Percentiles rank a stretch among this genome's conserved stretches.
Evolutionary conservation across 2,329 filamentous ascomycete species (phyloP).

Genomic region (Pseudocercospora fuligena): DNA sequence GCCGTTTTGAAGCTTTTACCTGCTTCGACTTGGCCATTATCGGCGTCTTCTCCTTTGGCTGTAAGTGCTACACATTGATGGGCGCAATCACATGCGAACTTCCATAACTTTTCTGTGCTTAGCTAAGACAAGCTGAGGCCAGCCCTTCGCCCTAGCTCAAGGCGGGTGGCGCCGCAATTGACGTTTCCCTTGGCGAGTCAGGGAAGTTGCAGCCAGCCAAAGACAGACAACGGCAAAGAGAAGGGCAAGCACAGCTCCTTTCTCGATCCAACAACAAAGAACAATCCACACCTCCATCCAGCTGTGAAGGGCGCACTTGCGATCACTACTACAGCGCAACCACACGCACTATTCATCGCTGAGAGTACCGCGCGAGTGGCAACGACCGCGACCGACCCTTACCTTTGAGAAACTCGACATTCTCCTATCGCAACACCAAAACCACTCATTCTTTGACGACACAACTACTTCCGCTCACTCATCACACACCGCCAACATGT

Average conservation of each 20-base stretch:
- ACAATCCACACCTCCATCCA: background rate
- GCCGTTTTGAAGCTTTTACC: slow-evolving; percentile 3
- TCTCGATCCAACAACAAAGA: background rate
- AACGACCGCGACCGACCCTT: background rate
- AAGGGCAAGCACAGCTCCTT: background rate
- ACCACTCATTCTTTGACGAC: slow-evolving; percentile 15
- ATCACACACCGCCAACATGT: slow-evolving; percentile 60
- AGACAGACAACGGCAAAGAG: background rate
- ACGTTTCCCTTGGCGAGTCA: slow-evolving; percentile 7
- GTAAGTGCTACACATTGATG: background rate
- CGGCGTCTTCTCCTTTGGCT: slow-evolving; percentile 8
- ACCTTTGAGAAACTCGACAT: background rate
- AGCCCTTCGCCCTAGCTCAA: background rate
- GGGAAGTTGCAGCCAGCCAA: slow-evolving; percentile 4
- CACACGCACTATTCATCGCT: slow-evolving; percentile 7
- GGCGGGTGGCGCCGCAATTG: slow-evolving; percentile 2
- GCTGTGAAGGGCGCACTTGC: background rate
- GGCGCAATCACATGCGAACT: background rate
- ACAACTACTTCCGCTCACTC: slow-evolving; percentile 4
- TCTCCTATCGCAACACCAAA: slow-evolving; percentile 9
- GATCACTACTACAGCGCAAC: background rate
- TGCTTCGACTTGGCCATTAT: slow-evolving; percentile 29
- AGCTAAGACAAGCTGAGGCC: background rate
- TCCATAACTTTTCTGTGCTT: slow-evolving; percentile 11
- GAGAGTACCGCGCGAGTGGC: background rate